Conservation (phyloP, 176 grass and related monocot species). For the Phoenix roebelenii region DNA sequence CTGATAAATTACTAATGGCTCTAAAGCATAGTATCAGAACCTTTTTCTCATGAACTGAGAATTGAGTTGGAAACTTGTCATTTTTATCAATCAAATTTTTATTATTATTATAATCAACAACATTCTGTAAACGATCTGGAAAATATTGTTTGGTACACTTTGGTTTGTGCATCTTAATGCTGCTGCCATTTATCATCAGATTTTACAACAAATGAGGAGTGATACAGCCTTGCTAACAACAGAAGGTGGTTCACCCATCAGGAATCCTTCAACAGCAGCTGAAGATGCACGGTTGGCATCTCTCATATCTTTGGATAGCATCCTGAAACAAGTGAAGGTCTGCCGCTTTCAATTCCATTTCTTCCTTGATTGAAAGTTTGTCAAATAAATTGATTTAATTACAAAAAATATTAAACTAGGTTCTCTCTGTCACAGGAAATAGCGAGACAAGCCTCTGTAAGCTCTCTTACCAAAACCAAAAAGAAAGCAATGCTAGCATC, state of each 20-base stretch:
- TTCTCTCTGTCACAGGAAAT: slow-evolving; percentile 49
- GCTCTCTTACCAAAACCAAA: slow-evolving; percentile 68
- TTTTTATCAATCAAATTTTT: too few relatives aligned
- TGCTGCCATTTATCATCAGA: slow-evolving; percentile 39
- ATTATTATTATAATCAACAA: too few relatives aligned
- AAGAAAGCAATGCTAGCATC: slow-evolving; percentile 72
- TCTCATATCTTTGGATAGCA: slow-evolving; percentile 94
- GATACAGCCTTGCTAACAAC: slow-evolving; percentile 84
- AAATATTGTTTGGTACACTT: neutral
- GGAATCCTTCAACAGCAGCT: slow-evolving; percentile 85
- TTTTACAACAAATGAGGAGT: slow-evolving; percentile 92
- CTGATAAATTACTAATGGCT: too few relatives aligned
- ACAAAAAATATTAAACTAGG: neutral
- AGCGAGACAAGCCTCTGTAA: slow-evolving; percentile 61
- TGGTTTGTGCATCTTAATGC: slow-evolving; percentile 3
- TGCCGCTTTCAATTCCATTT: neutral
- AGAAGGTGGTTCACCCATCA: slow-evolving; percentile 96
- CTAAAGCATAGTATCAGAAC: too few relatives aligned
- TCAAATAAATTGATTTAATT: neutral
- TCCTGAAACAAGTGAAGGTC: slow-evolving; percentile 90
- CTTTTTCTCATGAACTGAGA: too few relatives aligned
- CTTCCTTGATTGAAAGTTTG: neutral
- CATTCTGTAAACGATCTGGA: too few relatives aligned
- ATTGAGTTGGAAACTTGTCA: too few relatives aligned
- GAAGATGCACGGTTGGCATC: slow-evolving; percentile 97